Conservation (phyloP, 164 flowering plant species). For the Vitis vinifera region ASM3070453v1 NC_081805.1:10391501-10392000, state of each 20-base stretch:
- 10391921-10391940: conserved; percentile 62
- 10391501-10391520: conserved; percentile 64
- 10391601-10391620: conserved; percentile 52
- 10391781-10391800: conserved; percentile 63
- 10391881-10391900: conserved; percentile 74
- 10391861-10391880: conserved; percentile 51
- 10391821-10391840: conserved; percentile 42
- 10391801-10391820: conserved; percentile 60
- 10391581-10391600: conserved; percentile 74
- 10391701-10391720: conserved; percentile 81
- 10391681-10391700: conserved; percentile 55
- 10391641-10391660: conserved; percentile 2
- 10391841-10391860: conserved; percentile 37
- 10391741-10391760: conserved; percentile 53
- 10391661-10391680: conserved; percentile 62
- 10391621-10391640: conserved; percentile 26
- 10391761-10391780: conserved; percentile 60
- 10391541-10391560: conserved; percentile 68
- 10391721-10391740: conserved; percentile 63
- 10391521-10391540: conserved; percentile 76
- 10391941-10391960: conserved; percentile 72
- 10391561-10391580: conserved; percentile 64
- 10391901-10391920: conserved; percentile 60
- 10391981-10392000: conserved; percentile 58
- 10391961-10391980: conserved; percentile 64